A percentile compares a stretch with the other conserved stretches of the same genome.
Conservation (phyloP, 2,329 filamentous ascomycete species). For the Lecanicillium sp. region DNA sequence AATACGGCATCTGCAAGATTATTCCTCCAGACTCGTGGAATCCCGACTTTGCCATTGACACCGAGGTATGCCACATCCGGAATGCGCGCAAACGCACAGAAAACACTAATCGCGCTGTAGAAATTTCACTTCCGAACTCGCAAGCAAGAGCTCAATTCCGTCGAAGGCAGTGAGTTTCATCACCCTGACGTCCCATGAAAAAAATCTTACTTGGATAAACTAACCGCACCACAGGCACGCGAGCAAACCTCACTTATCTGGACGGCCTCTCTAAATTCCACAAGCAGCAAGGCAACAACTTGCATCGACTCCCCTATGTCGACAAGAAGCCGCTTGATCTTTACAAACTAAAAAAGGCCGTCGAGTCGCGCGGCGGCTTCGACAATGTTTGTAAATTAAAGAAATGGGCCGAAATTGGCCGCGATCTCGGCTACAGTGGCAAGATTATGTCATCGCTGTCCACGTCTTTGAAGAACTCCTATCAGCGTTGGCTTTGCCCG, state of each 20-base stretch:
- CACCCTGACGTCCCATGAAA: not conserved
- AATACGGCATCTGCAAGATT: conserved; percentile 92
- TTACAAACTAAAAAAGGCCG: conserved; percentile 93
- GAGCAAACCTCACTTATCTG: conserved; percentile 91
- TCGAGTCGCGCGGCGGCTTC: conserved; percentile 89
- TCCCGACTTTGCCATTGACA: conserved; percentile 91
- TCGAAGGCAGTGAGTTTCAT: conserved; percentile 78
- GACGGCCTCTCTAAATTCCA: conserved; percentile 95
- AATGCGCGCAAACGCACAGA: not conserved
- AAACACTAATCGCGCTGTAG: conserved; percentile 36
- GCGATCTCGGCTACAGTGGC: conserved; percentile 93
- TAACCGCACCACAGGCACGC: conserved; percentile 56
- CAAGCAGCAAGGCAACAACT: conserved; percentile 89
- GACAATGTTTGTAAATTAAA: conserved; percentile 95
- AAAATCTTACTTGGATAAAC: not conserved
- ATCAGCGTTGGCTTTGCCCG: conserved; percentile 91
- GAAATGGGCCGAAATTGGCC: conserved; percentile 98
- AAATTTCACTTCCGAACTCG: conserved; percentile 95
- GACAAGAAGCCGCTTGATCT: conserved; percentile 95
- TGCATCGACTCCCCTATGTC: conserved; percentile 90
- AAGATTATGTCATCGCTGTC: conserved; percentile 99
- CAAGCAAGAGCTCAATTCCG: conserved; percentile 93
- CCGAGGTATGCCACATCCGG: conserved; percentile 56
- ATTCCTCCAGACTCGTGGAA: conserved; percentile 93
- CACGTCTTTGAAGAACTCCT: conserved; percentile 96